Evolutionary conservation across 306 rosid species (phyloP).

Genomic region (Prunus dulcis): DNA sequence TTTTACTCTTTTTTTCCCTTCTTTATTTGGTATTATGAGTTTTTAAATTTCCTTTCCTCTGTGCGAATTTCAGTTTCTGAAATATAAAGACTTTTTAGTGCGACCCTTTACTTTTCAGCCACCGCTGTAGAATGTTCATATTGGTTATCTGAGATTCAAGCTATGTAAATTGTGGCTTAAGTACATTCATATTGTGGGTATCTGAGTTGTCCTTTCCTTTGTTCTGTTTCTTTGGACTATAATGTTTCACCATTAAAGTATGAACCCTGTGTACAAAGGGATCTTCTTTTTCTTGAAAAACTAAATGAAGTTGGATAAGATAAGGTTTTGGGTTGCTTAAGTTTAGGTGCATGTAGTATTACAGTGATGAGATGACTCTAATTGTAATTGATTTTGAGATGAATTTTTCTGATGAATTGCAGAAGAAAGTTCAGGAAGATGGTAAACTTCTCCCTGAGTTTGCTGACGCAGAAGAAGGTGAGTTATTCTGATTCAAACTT

Average conservation of each 20-base stretch:
- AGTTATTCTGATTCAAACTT: slow-evolving; percentile 21
- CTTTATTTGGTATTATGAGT: not conserved
- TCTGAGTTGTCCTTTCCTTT: not conserved
- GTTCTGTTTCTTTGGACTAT: not conserved
- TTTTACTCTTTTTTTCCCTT: not conserved
- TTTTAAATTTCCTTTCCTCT: not conserved
- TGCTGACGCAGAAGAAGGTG: slow-evolving; percentile 79
- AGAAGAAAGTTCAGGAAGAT: slow-evolving; percentile 52
- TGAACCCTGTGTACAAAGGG: not conserved
- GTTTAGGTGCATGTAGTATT: not conserved
- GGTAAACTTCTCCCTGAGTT: slow-evolving; percentile 75
- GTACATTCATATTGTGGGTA: not conserved
- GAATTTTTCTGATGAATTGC: slow-evolving; percentile 21
- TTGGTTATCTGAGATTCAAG: not conserved
- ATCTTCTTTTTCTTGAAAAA: not conserved
- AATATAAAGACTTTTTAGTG: not conserved
- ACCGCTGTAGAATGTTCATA: not conserved
- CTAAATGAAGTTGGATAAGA: slow-evolving; percentile 1
- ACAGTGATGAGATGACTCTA: not conserved
- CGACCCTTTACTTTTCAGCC: not conserved
- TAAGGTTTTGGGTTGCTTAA: not conserved
- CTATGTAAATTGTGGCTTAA: not conserved
- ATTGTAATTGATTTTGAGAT: slow-evolving; percentile 18
- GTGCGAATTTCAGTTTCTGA: not conserved
- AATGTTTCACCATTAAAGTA: not conserved